Evolutionary conservation across 345 rosid species (phyloP).

Genomic region (Capsella bursapastoris): DNA sequence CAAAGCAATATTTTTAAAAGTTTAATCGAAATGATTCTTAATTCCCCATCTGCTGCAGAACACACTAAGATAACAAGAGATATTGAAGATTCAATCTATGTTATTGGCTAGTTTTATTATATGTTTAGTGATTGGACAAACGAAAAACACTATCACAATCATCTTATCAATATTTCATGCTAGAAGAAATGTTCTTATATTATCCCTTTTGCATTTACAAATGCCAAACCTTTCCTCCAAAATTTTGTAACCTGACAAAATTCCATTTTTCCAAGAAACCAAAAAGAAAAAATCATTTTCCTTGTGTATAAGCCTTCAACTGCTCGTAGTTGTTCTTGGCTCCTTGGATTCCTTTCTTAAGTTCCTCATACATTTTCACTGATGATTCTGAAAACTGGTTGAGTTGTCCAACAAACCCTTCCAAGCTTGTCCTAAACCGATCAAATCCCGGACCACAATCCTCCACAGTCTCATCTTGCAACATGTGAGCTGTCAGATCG

Average conservation of each 20-base stretch:
- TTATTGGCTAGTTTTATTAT: neutral
- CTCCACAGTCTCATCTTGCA: slow-evolving; percentile 62
- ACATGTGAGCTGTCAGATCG: slow-evolving; percentile 47
- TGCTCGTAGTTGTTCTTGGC: slow-evolving; percentile 53
- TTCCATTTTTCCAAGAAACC: neutral
- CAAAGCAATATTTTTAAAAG: too few relatives aligned
- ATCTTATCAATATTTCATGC: neutral
- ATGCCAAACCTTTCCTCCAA: slow-evolving; percentile 38
- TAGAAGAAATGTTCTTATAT: slow-evolving; percentile 14
- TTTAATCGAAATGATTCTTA: too few relatives aligned
- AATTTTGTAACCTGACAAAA: slow-evolving; percentile 5
- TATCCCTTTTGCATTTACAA: slow-evolving; percentile 42
- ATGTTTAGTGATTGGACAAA: neutral
- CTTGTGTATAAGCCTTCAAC: slow-evolving; percentile 42
- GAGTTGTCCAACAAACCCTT: slow-evolving; percentile 58
- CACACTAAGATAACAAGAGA: too few relatives aligned
- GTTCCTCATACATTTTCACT: slow-evolving; percentile 59
- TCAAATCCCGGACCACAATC: slow-evolving; percentile 61
- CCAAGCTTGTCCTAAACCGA: slow-evolving; percentile 61
- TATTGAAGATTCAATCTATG: too few relatives aligned
- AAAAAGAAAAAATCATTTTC: neutral
- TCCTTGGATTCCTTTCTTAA: slow-evolving; percentile 50
- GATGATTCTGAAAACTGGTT: slow-evolving; percentile 58
- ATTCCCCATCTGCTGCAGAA: too few relatives aligned
- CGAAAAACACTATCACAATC: neutral